A percentile compares a stretch with the other conserved stretches of the same genome.
Conservation (phyloP, 2,329 filamentous ascomycete species). For the Fusarium coicis region DNA sequence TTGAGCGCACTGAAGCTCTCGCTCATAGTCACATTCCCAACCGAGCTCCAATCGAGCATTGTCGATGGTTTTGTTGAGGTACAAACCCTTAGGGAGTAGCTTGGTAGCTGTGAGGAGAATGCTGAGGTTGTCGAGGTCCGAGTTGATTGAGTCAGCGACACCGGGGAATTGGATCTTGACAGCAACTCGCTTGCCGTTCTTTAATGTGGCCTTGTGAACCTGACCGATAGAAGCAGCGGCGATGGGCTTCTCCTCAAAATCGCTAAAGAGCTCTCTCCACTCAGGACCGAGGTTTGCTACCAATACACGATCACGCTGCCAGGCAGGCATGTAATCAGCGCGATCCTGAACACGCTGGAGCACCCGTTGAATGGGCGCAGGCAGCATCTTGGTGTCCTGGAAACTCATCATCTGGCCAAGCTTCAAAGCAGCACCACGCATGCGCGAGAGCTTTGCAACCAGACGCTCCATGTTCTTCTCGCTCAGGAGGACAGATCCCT, state of each 20-base stretch:
- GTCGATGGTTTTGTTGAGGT: conserved; percentile 95
- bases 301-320: conserved; percentile 88
- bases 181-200: conserved; percentile 80
- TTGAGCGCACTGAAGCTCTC: conserved; percentile 83
- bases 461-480: conserved; percentile 91
- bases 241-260: conserved; percentile 91
- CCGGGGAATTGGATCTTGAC: conserved; percentile 99
- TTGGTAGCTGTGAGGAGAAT: conserved; percentile 91
- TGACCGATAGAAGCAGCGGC: conserved; percentile 97
- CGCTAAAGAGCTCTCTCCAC: conserved; percentile 85
- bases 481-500: conserved; percentile 87
- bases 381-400: conserved; percentile 96
- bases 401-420: conserved; percentile 98
- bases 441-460: conserved; percentile 90
- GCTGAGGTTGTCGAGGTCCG: conserved; percentile 92
- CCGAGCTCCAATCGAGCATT: conserved; percentile 91
- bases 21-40: conserved; percentile 96
- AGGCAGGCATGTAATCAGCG: conserved; percentile 97
- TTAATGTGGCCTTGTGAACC: conserved; percentile 86
- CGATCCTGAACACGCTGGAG: conserved; percentile 94
- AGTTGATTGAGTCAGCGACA: conserved; percentile 94
- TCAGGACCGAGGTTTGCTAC: conserved; percentile 79
- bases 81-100: conserved; percentile 89
- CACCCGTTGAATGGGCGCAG: conserved; percentile 85
- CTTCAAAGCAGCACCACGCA: conserved; percentile 97